These are phyloP conservation scores for Kalanchoe fedtschenkoi DNA, from an alignment of 164 flowering plant species.

Conservation along the genomic window DNA sequence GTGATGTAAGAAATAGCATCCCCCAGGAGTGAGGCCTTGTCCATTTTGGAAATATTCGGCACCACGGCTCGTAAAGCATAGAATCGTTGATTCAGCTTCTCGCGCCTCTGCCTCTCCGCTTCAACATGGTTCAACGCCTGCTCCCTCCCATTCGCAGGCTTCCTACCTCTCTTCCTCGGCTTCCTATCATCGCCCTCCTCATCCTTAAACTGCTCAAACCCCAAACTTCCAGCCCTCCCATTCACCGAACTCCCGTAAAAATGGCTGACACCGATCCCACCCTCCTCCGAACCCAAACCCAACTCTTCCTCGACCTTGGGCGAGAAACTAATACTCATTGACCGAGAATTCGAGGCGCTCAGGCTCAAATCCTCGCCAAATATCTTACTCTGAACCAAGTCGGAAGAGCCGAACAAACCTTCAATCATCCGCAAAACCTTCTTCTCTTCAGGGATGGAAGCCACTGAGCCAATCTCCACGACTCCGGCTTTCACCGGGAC, in stretches of 20 bases:
- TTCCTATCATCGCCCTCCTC: slow-evolving; percentile 43
- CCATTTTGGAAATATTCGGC: slow-evolving; percentile 95
- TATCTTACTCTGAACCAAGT: slow-evolving; percentile 33
- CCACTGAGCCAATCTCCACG: slow-evolving; percentile 62
- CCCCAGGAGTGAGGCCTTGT: slow-evolving; percentile 85
- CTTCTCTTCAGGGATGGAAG: slow-evolving; percentile 42
- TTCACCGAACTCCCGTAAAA: slow-evolving; percentile 37
- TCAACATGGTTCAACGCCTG: slow-evolving; percentile 92
- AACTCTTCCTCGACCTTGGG: slow-evolving; percentile 65
- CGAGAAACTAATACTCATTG: slow-evolving; percentile 45
- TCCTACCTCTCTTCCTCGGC: slow-evolving; percentile 80
- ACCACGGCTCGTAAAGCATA: slow-evolving; percentile 86
- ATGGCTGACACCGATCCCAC: slow-evolving; percentile 18
- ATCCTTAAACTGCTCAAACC: slow-evolving; percentile 27
- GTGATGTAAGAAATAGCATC: slow-evolving; percentile 83
- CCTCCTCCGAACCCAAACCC: too few relatives aligned
- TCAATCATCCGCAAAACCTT: slow-evolving; percentile 31
- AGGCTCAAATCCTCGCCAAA: slow-evolving; percentile 67
- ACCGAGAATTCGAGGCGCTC: slow-evolving; percentile 31
- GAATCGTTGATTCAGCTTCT: slow-evolving; percentile 89
- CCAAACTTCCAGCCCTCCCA: slow-evolving; percentile 12
- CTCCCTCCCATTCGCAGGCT: slow-evolving; percentile 89
- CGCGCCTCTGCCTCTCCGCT: slow-evolving; percentile 88
- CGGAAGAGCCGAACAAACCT: slow-evolving; percentile 30
- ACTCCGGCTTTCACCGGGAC: slow-evolving; percentile 71